A percentile compares a stretch with the other conserved stretches of the same genome.
Conservation (phyloP, 768 basidiomycete genomes). For the Tricholoma flavovirens region DNA sequence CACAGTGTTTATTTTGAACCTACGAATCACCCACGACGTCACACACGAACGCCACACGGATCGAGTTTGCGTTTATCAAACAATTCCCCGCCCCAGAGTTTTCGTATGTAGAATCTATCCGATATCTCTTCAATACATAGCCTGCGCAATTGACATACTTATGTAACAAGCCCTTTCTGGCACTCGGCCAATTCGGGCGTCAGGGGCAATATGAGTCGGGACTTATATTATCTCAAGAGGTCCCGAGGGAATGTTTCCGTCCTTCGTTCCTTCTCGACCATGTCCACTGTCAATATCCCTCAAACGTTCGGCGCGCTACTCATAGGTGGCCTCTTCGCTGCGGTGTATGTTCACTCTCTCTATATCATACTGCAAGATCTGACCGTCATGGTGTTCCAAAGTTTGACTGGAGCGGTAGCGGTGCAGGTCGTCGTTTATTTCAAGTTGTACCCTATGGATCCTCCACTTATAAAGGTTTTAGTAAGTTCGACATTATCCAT, state of each 20-base stretch:
- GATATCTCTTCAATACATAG: no score
- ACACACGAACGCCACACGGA: no score
- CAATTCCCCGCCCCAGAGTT: no score
- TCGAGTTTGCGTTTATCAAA: no score
- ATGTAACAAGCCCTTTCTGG: no score
- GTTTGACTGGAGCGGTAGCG: conserved; percentile 18
- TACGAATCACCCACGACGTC: no score
- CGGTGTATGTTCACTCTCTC: conserved; percentile 10
- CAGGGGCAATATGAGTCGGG: no score
- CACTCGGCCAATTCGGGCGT: background rate
- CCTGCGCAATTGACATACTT: no score
- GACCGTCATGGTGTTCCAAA: background rate
- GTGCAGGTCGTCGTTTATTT: conserved; percentile 19
- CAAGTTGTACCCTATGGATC: conserved; percentile 16
- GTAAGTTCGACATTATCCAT: conserved; percentile 2
- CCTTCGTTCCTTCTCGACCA: background rate
- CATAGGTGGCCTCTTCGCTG: conserved; percentile 20
- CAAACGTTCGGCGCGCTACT: conserved; percentile 21
- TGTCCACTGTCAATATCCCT: conserved; percentile 10
- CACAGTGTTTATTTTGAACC: no score
- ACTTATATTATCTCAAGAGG: no score
- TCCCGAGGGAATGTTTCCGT: no score
- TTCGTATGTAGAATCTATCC: no score
- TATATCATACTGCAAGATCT: background rate
- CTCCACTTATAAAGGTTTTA: conserved; percentile 8